phyloP scores from a whole-genome alignment of 345 rosid species.

The Chamaenerion angustifolium region DNA sequence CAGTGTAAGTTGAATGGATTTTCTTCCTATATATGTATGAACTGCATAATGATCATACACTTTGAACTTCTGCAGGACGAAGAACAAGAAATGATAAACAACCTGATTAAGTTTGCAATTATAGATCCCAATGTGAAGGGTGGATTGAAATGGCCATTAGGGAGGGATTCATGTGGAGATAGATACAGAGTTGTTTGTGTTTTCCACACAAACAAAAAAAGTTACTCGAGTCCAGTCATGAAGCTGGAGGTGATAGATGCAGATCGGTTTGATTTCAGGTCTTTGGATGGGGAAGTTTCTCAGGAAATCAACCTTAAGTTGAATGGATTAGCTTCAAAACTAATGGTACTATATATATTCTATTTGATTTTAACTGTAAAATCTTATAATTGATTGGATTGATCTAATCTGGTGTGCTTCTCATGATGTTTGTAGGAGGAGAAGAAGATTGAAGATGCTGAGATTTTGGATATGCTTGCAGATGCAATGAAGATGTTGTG shows the following conservation, averaged over 20 bases:
- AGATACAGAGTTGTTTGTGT: conserved; percentile 30
- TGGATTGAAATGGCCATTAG: conserved; percentile 54
- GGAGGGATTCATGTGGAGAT: conserved; percentile 23
- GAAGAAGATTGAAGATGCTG: conserved; percentile 6
- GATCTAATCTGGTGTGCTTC: too few species aligned
- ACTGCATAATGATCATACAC: neutral
- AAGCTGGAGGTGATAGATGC: conserved; percentile 44
- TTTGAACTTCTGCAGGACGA: conserved; percentile 32
- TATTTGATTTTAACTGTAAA: neutral
- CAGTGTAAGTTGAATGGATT: conserved; percentile 9
- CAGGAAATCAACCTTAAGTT: conserved; percentile 32
- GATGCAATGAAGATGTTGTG: conserved; percentile 28
- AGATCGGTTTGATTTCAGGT: conserved; percentile 37
- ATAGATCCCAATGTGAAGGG: conserved; percentile 52
- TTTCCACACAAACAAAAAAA: conserved; percentile 26
- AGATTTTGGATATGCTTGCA: conserved; percentile 15
- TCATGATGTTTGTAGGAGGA: conserved; percentile 13
- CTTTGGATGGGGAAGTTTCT: conserved; percentile 19
- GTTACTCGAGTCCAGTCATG: conserved; percentile 24
- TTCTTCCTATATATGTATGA: neutral
- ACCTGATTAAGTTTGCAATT: conserved; percentile 32
- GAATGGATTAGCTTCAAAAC: conserved; percentile 31
- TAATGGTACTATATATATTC: conserved; percentile 9
- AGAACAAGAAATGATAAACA: conserved; percentile 29
- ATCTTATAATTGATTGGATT: neutral